phyloP scores from a whole-genome alignment of 2,329 filamentous ascomycete genomes.

The Cladophialophora bantiana region DNA sequence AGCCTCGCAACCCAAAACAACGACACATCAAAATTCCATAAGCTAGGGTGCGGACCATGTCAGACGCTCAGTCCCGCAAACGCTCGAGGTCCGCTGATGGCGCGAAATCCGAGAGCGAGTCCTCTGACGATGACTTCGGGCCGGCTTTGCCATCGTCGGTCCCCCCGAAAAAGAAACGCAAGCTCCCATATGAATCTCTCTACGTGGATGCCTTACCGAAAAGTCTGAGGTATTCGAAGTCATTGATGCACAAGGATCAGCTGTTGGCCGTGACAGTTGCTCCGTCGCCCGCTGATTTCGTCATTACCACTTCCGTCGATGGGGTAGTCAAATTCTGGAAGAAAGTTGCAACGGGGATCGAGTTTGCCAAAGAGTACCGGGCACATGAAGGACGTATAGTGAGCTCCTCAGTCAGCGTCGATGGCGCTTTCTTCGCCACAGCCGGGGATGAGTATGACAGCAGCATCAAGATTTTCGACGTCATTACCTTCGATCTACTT shows the following conservation, averaged over 20 bases:
- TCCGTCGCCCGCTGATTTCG: conserved; percentile 81
- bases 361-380: conserved; percentile 98
- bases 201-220: conserved; percentile 88
- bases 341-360: conserved; percentile 85
- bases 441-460: conserved; percentile 65
- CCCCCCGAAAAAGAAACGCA: conserved; percentile 87
- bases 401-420: conserved; percentile 82
- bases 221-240: conserved; percentile 85
- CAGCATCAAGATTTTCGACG: conserved; percentile 64
- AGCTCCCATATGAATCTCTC: conserved; percentile 91
- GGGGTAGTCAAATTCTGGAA: conserved; percentile 99
- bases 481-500: conserved; percentile 83
- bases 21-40: neutral
- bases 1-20: neutral
- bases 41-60: conserved; percentile 19
- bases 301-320: conserved; percentile 91
- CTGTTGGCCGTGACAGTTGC: conserved; percentile 87
- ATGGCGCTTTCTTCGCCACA: conserved; percentile 93
- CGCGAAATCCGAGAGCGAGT: conserved; percentile 50
- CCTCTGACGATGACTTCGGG: conserved; percentile 89
- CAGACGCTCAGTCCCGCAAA: conserved; percentile 29
- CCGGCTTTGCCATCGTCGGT: conserved; percentile 83
- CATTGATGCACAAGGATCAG: conserved; percentile 98
- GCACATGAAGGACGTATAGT: conserved; percentile 86
- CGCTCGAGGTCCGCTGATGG: conserved; percentile 27